phyloP scores from a whole-genome alignment of 805 yeast genomes.

The Yarrowia divulgata region DNA sequence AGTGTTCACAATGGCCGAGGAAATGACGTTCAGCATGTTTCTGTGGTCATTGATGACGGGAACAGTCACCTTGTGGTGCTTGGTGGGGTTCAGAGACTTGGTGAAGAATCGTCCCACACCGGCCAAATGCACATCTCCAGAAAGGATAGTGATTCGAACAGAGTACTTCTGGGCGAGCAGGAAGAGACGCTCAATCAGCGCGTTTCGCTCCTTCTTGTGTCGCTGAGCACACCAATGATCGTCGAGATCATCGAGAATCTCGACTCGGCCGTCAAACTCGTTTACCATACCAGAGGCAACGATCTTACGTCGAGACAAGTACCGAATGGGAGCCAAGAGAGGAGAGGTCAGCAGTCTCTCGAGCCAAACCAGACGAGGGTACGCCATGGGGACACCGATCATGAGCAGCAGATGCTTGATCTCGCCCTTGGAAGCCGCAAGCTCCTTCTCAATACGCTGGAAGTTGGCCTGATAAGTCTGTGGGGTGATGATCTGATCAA shows the following conservation, averaged over 20 bases:
- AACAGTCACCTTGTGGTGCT: slow-evolving; percentile 58
- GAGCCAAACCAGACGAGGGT: slow-evolving; percentile 92
- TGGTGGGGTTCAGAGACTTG: slow-evolving; percentile 61
- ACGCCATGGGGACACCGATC: slow-evolving; percentile 94
- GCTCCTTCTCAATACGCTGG: slow-evolving; percentile 63
- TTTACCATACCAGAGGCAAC: slow-evolving; percentile 78
- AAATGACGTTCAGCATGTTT: slow-evolving; percentile 79
- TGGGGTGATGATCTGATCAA: slow-evolving; percentile 61
- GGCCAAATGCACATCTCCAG: slow-evolving; percentile 94
- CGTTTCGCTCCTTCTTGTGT: slow-evolving; percentile 87
- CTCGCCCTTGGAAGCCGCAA: slow-evolving; percentile 57
- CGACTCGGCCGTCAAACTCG: slow-evolving; percentile 91
- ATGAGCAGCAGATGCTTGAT: slow-evolving; percentile 80
- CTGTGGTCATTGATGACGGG: slow-evolving; percentile 48
- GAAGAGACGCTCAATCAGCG: slow-evolving; percentile 65
- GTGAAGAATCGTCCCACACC: slow-evolving; percentile 80
- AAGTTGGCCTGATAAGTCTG: slow-evolving; percentile 69
- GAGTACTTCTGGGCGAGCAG: slow-evolving; percentile 69
- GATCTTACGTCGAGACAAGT: slow-evolving; percentile 54
- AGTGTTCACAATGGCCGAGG: slow-evolving; percentile 89
- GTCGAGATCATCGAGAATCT: slow-evolving; percentile 88
- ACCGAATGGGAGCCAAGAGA: slow-evolving; percentile 68
- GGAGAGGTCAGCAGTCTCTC: slow-evolving; percentile 70
- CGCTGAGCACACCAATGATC: slow-evolving; percentile 96
- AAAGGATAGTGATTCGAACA: slow-evolving; percentile 79